Base-by-base conservation (phyloP, 129 eudicot genomes). In the Flaveria sonorensis region DNA sequence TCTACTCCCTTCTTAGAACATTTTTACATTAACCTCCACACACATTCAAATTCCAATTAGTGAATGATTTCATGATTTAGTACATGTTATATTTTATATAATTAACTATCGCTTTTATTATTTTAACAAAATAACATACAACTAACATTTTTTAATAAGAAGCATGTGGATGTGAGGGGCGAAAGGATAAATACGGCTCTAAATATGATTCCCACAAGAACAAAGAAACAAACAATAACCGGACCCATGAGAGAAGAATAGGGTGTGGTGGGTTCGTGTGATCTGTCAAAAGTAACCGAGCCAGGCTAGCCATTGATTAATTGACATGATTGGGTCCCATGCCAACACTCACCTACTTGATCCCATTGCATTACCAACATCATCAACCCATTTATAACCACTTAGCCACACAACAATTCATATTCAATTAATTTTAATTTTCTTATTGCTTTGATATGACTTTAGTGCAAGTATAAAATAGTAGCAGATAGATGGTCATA, bases 241-340 rank as follows among this genome's bases (percentile, higher is more conserved):
- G 83, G 79, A 15, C 74, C 79, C 63, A 53, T 6, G 47, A 30
- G 56, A 62, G 71, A 50, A 74, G 71, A 45, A 61, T 16, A 15
- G 71, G 55, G 15, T 20, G 71, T 47, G 47, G 79, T 78, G 82
- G 82, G 76, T 70, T 71, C 70, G 50, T 73, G 30, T 80, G 83
- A 80, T 45, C 83, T 73, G 83, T 79, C 83, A 80, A 80, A 80
- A 73, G 83, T 30, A 78, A 67, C 68, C 48, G 79, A 73, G 83
- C 75, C 83, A 80, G 83, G 74, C 83, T 80, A 80, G 83, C 83
- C 83, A 80, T 80, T 80, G 83, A 73, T 80, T 80, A 74, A 73
- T 80, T 80, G 79, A 62, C 79, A 36, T 80, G 74, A 53, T 55
- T 80, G 83, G 83, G 83, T 80, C 83, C 83, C 83, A 71, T 61